Conservation (phyloP, 441 rosid species). For the Adansonia gregorii region DNA sequence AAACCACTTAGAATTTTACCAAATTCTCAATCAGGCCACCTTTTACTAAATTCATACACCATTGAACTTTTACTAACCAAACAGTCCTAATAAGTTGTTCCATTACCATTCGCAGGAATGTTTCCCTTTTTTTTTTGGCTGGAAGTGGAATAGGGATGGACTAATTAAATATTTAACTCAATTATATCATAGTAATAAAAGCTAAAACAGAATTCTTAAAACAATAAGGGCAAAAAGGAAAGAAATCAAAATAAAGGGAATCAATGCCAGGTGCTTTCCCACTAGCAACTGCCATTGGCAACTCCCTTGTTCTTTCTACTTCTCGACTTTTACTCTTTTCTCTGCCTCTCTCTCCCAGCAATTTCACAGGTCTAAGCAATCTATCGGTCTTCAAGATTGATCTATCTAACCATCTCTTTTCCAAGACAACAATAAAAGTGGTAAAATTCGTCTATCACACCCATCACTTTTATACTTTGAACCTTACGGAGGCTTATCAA, state of each 20-base stretch:
- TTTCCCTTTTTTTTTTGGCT: neutral
- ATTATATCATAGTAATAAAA: neutral
- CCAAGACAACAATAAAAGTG: neutral
- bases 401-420: neutral
- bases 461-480: neutral
- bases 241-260: neutral
- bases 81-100: conserved; percentile 8
- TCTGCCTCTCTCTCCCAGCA: neutral
- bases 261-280: neutral
- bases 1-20: neutral
- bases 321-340: neutral
- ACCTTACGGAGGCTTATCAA: neutral
- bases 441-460: neutral
- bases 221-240: neutral
- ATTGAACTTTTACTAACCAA: conserved; percentile 9
- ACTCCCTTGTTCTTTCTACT: neutral
- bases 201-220: neutral
- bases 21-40: neutral
- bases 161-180: conserved; percentile 7
- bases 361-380: neutral
- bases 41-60: neutral
- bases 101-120: neutral
- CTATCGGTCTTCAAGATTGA: neutral
- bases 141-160: neutral
- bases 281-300: neutral